Conservation (phyloP, 1,284 basidiomycete species). For the Thelephora terrestris region DNA sequence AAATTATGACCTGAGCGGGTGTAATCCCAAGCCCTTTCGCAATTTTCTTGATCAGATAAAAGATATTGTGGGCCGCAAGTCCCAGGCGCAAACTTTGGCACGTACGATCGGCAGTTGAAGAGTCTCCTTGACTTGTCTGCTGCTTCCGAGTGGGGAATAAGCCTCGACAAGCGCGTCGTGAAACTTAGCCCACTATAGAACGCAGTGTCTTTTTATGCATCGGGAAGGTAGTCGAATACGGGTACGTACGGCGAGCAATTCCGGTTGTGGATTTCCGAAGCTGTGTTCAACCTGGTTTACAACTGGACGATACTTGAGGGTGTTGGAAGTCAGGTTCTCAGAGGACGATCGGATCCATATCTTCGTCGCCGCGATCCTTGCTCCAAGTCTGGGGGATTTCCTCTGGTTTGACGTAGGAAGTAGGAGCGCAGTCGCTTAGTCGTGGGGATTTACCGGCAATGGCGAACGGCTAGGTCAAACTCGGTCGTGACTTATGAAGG, state of each 20-base stretch:
- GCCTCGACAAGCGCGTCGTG: constrained; percentile 61
- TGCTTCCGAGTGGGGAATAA: constrained; percentile 72
- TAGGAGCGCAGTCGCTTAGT: no score
- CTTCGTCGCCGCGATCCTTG: no score
- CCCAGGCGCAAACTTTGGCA: no score
- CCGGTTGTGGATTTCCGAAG: constrained; percentile 76
- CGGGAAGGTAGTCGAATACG: neutral
- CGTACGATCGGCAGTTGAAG: constrained; percentile 44
- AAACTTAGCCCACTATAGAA: constrained; percentile 46
- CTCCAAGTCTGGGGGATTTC: no score
- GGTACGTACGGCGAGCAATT: constrained; percentile 53
- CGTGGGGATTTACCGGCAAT: no score
- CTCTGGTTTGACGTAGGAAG: no score
- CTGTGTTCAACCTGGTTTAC: constrained; percentile 81
- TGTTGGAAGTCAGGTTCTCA: constrained; percentile 56
- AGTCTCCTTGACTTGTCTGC: constrained; percentile 42
- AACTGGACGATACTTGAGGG: constrained; percentile 66
- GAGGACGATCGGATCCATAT: no score
- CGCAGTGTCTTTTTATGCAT: neutral
- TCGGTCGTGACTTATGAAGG: no score
- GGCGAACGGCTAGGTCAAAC: no score
- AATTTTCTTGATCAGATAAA: constrained; percentile 6
- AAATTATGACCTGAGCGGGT: constrained; percentile 73
- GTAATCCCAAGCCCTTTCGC: constrained; percentile 59
- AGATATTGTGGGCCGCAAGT: no score